Base-by-base conservation (phyloP, 257 asterid species). In the Scutellaria minor region DNA sequence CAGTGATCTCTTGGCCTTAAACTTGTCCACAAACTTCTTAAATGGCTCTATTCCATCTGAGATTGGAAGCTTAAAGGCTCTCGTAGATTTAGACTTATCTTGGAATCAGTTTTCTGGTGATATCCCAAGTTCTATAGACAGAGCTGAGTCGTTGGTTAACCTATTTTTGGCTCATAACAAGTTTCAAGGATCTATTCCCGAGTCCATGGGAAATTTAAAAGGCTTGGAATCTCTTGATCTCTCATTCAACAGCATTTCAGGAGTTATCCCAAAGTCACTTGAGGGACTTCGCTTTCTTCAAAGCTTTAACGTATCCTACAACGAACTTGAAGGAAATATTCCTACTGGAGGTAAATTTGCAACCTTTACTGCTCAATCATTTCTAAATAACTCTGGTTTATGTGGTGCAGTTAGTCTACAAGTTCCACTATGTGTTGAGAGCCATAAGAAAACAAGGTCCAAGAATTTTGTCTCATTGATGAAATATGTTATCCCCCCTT, bases 211-310 rank as follows among this genome's bases (percentile, higher is more conserved):
- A n/a, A 78, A 75, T 24, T 7, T 85, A 27, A 20, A 20, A 53
- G 79, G 89, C 59, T 71, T 88, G 79, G 87, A 82, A 67, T 31
- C 57, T 1, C 59, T 88, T 65, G 88, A 84, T 69, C 80, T 88
- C 15, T 84, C 95, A 0, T 50, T 48, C 31, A 88, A 86, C 55
- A 37, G 50, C 11, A 48, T 87, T 12, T 77, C 84, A 5, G 86
- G 91, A 40, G 12, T 4, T 2, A 82, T 84, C 3, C 91, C 89
- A 1, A 78, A 42, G 58, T 79, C 86, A 5, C 63, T 88, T 2
- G 86, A 79, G 75, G 71, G 56, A 22, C 79, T 83, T 9, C 1
- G 31, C 5, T 59, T 68, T 63, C 73, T 85, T 64, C 42, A 45
- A 14, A 4, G 39, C 37, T 76, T 81, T 35, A 72, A 87, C 20